Conservation (phyloP, 371 early-diverging fungal species). For the Hamiltosporidium magnivora region DNA sequence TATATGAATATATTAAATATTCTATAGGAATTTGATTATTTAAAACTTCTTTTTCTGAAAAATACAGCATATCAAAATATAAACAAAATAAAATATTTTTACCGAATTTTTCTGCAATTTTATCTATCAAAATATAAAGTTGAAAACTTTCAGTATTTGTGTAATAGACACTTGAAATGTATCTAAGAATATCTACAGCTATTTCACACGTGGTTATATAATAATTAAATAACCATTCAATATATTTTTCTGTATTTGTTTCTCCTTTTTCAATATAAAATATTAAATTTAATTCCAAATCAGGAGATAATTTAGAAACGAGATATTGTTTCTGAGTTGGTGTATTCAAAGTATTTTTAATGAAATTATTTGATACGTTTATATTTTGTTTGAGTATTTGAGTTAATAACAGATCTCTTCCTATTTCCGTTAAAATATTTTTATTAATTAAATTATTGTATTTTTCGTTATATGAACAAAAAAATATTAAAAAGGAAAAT, state of each 20-base stretch:
- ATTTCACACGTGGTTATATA: constrained; percentile 5
- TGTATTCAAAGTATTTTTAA: neutral
- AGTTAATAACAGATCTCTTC: neutral
- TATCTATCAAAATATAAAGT: neutral
- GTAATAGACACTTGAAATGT: neutral
- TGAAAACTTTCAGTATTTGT: neutral
- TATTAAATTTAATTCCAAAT: constrained; percentile 19
- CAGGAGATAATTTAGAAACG: constrained; percentile 11
- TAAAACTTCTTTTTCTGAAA: neutral
- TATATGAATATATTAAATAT: neutral
- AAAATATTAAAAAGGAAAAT: neutral
- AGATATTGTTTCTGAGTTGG: constrained; percentile 10
- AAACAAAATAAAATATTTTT: neutral
- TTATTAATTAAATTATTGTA: neutral
- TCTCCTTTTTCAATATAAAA: constrained; percentile 7
- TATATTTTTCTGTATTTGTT: constrained; percentile 7
- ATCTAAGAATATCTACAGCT: neutral
- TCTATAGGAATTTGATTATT: neutral
- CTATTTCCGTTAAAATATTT: neutral
- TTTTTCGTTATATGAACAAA: neutral
- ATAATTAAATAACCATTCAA: constrained; percentile 7
- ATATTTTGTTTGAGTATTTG: neutral
- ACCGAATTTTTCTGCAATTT: neutral
- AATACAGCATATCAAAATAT: neutral
- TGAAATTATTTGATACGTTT: neutral